phyloP scores from a whole-genome alignment of 805 yeast genomes.

The Grigorovia yakushimaensis region DNA sequence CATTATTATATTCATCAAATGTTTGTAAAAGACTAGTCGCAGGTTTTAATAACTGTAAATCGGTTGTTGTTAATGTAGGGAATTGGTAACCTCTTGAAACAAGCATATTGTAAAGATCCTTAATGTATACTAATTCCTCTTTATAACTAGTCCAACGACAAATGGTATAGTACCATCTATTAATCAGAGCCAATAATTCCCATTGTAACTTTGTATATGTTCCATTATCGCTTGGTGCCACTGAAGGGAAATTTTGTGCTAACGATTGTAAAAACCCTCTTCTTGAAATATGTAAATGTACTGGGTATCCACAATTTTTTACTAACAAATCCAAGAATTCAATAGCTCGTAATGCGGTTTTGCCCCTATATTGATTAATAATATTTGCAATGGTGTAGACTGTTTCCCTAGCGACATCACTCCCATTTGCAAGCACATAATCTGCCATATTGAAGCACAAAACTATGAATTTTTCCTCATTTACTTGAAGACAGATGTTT shows the following conservation, averaged over 20 bases:
- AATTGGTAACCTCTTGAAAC: constrained; percentile 82
- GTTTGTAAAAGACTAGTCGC: constrained; percentile 66
- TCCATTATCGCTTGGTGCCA: constrained; percentile 52
- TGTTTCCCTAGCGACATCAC: constrained; percentile 84
- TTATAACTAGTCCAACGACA: constrained; percentile 80
- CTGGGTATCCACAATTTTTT: constrained; percentile 94
- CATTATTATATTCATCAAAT: constrained; percentile 77
- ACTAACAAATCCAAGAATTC: constrained; percentile 77
- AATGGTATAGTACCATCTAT: constrained; percentile 93
- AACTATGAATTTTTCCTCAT: constrained; percentile 31
- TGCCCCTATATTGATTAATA: constrained; percentile 44
- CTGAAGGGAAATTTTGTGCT: constrained; percentile 84
- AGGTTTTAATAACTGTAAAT: constrained; percentile 85
- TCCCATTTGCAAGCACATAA: constrained; percentile 81
- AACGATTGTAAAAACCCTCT: constrained; percentile 88
- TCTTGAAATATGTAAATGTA: constrained; percentile 85
- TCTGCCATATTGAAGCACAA: constrained; percentile 87
- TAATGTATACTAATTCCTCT: constrained; percentile 80
- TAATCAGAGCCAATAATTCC: constrained; percentile 69
- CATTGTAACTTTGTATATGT: constrained; percentile 73
- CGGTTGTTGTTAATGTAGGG: constrained; percentile 82
- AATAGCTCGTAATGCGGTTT: constrained; percentile 71
- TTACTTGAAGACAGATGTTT: background rate
- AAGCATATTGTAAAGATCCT: constrained; percentile 88
- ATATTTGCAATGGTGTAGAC: constrained; percentile 74